phyloP scores from a whole-genome alignment of 1,284 basidiomycete species.

The Omphalotus olearius region DNA sequence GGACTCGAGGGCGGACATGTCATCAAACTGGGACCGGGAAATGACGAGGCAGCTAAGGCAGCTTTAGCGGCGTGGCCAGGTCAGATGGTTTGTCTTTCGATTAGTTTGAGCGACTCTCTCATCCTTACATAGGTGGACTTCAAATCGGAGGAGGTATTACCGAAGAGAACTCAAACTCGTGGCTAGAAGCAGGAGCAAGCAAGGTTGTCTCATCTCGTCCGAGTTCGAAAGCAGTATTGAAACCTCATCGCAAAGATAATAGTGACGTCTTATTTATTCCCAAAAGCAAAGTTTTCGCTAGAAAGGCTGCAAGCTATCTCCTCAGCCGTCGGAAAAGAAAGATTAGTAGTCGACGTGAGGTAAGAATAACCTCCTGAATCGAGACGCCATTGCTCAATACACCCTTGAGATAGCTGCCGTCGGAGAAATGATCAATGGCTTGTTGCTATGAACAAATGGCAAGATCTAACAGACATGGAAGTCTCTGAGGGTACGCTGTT shows the following conservation, averaged over 20 bases:
- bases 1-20: slow-evolving; percentile 87
- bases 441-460: slow-evolving; percentile 99
- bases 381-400: background rate
- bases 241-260: slow-evolving; percentile 66
- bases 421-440: slow-evolving; percentile 78
- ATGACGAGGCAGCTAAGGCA: slow-evolving; percentile 82
- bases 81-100: slow-evolving; percentile 22
- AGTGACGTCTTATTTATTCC: slow-evolving; percentile 95
- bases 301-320: slow-evolving; percentile 68
- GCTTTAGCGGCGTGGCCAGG: slow-evolving; percentile 86
- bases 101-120: background rate
- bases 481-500: slow-evolving; percentile 66
- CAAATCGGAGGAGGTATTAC: slow-evolving; percentile 96
- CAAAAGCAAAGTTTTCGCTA: slow-evolving; percentile 73
- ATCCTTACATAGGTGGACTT: slow-evolving; percentile 49
- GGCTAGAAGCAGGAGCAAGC: slow-evolving; percentile 87
- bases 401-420: slow-evolving; percentile 64
- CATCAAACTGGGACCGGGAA: slow-evolving; percentile 91
- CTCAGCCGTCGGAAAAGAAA: slow-evolving; percentile 76
- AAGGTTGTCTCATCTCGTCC: slow-evolving; percentile 54
- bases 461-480: slow-evolving; percentile 92
- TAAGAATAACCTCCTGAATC: slow-evolving; percentile 23
- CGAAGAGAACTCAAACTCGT: slow-evolving; percentile 74
- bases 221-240: background rate
- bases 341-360: slow-evolving; percentile 94